phyloP scores from a whole-genome alignment of 2,329 filamentous ascomycete genomes.

The Teratosphaeria zuluensis region DNA sequence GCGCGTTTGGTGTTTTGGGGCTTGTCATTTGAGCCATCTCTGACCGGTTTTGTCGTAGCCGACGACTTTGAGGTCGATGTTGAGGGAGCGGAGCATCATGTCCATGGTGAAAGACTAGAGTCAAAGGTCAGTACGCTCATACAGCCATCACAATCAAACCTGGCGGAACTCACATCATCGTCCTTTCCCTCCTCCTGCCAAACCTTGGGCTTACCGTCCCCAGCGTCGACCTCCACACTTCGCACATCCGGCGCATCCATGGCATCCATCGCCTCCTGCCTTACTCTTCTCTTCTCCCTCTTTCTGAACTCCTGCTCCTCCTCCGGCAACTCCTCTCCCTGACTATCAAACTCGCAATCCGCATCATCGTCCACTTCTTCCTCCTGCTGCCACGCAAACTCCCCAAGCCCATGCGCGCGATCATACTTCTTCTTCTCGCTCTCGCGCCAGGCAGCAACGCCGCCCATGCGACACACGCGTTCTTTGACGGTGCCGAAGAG shows the following conservation, averaged over 20 bases:
- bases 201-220: conserved; percentile 23
- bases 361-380: conserved; percentile 27
- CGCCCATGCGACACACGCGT: conserved; percentile 53
- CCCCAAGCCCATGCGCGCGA: conserved; percentile 17
- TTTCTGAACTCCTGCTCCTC: conserved; percentile 37
- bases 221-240: conserved; percentile 29
- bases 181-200: conserved; percentile 27
- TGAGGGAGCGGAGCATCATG: conserved; percentile 57
- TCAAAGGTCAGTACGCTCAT: neutral
- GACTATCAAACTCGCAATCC: conserved; percentile 27
- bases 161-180: conserved; percentile 28
- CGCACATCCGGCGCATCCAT: conserved; percentile 22
- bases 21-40: conserved; percentile 39
- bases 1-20: neutral
- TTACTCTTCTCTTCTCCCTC: conserved; percentile 40
- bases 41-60: conserved; percentile 51
- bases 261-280: conserved; percentile 35
- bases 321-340: conserved; percentile 24
- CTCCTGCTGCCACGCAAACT: conserved; percentile 25
- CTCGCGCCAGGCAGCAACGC: conserved; percentile 43
- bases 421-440: conserved; percentile 27
- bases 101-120: conserved; percentile 56
- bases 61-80: conserved; percentile 53
- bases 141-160: conserved; percentile 3
- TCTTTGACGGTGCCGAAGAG: conserved; percentile 53